Base-by-base conservation (phyloP, 345 rosid genomes). In the Brassica carinata region DNA sequence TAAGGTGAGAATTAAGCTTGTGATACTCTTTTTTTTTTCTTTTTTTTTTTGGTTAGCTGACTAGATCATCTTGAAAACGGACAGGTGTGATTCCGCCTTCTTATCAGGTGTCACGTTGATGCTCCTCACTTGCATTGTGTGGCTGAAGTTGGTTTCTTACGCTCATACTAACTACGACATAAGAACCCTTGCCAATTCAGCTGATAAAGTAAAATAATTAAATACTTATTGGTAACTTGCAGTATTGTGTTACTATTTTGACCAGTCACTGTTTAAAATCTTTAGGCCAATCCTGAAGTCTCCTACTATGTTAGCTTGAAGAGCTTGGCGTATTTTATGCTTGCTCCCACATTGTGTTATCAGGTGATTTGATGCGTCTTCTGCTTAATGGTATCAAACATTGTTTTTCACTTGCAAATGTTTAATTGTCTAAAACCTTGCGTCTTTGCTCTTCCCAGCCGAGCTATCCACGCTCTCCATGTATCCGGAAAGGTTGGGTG, bases 261-360 rank as follows among this genome's bases (percentile, higher is more conserved):
- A 79, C 71, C 27, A 77, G 31, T n/a, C 70, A 27, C 15, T 80
- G 18, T 85, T 70, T 9, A 83, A 34, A 63, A 85, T 23, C 66
- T 66, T 40, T 67, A 96, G 97, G 90, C 73, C 38, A 77, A 73
- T 85, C 77, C 53, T 29, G 97, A 84, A 45, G 79, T 70, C 83
- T 68, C 85, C 23, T 84, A 81, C 55, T 84, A 84, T 59, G 91
- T 85, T 74, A 86, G 79, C 87, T 87, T 93, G 81, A 89, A 87
- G 88, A 88, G 90, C 81, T 90, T 96, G 92, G 89, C 77, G 11
- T 96, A 94, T 85, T 94, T 96, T 85, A 96, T 96, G 98, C 87
- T 90, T 73, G 97, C 99, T 72, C 99, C 99, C 68, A 96, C 98
- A 15, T 83, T 96, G 77, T 96, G 99, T 81, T 96, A 94, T 86